Percentiles rank a stretch among this genome's conserved stretches.
Conservation (phyloP, 192 early-diverging fungal genomes). For the Coemansia asiatica region DNA sequence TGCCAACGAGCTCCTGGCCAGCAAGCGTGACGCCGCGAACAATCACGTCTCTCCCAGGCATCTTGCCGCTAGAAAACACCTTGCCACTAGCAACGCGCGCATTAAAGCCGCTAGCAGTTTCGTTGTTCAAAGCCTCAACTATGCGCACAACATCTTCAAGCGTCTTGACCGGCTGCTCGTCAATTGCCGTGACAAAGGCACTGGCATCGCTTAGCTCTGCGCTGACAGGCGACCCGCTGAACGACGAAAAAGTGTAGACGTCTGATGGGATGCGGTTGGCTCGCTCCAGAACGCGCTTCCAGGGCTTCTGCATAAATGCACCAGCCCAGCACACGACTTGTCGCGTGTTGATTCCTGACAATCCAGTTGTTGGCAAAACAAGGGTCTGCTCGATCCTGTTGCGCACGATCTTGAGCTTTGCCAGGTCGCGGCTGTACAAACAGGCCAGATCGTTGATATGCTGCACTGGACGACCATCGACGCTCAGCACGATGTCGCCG, state of each 20-base stretch:
- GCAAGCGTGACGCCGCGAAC: conserved; percentile 13
- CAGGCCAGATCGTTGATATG: conserved; percentile 29
- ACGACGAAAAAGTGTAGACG: conserved; percentile 14
- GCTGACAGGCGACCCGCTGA: conserved; percentile 10
- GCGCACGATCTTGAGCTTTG: conserved; percentile 29
- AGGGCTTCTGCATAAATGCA: conserved; percentile 33
- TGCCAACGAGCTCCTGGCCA: conserved; percentile 21
- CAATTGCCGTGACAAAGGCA: conserved; percentile 26
- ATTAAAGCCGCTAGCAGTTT: conserved; percentile 9
- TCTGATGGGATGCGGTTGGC: conserved; percentile 18
- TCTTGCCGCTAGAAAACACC: conserved; percentile 12
- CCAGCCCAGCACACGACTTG: conserved; percentile 38
- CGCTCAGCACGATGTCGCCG: conserved; percentile 34
- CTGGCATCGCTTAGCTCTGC: background rate
- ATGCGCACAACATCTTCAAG: conserved; percentile 29
- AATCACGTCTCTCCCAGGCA: conserved; percentile 36
- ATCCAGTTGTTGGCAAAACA: conserved; percentile 18
- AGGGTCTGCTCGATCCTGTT: conserved; percentile 15
- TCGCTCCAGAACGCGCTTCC: conserved; percentile 20
- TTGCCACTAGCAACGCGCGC: conserved; percentile 4
- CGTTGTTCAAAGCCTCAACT: conserved; percentile 11
- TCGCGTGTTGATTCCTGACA: conserved; percentile 15
- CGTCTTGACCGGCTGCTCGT: conserved; percentile 14
- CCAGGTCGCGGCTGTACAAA: conserved; percentile 15
- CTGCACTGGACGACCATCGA: conserved; percentile 13